Conservation (phyloP, 2,329 filamentous ascomycete genomes). For the Fusarium protoensiforme region DNA sequence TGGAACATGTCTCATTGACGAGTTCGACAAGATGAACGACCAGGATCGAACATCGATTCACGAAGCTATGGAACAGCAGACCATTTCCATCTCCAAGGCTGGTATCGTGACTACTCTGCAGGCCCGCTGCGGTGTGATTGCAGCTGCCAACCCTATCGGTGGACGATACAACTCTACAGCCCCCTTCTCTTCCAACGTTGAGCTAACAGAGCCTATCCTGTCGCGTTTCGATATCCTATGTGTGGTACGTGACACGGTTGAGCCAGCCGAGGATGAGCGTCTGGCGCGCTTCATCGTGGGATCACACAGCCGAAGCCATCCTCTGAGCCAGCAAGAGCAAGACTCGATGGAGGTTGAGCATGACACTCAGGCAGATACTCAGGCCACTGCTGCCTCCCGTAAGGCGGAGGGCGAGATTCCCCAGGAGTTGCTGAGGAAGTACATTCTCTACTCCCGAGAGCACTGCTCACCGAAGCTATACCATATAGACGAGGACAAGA, state of each 20-base stretch:
- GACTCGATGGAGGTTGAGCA: conserved; percentile 73
- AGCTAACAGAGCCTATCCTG: conserved; percentile 95
- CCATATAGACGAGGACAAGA: conserved; percentile 97
- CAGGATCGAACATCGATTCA: conserved; percentile 98
- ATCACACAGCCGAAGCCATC: conserved; percentile 92
- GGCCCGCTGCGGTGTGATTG: conserved; percentile 94
- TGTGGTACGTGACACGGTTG: conserved; percentile 94
- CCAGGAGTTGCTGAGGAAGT: conserved; percentile 92
- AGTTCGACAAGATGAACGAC: conserved; percentile 99
- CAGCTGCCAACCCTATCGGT: conserved; percentile 95
- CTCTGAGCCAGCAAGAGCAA: conserved; percentile 62
- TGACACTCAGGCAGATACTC: conserved; percentile 57
- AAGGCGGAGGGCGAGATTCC: conserved; percentile 76
- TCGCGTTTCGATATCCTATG: conserved; percentile 98
- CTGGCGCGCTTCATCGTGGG: conserved; percentile 95
- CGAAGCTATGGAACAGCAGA: conserved; percentile 99
- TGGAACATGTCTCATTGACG: conserved; percentile 95
- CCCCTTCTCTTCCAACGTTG: conserved; percentile 95
- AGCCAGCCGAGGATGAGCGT: conserved; percentile 91
- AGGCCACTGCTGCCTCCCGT: conserved; percentile 37
- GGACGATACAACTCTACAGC: conserved; percentile 97
- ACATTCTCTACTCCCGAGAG: conserved; percentile 94
- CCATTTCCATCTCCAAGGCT: conserved; percentile 98
- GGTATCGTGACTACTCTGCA: conserved; percentile 98
- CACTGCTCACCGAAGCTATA: conserved; percentile 92